These are phyloP conservation scores for Annulohypoxylon nitens DNA, from an alignment of 495 filamentous ascomycete species.

Conservation along the genomic window DNA sequence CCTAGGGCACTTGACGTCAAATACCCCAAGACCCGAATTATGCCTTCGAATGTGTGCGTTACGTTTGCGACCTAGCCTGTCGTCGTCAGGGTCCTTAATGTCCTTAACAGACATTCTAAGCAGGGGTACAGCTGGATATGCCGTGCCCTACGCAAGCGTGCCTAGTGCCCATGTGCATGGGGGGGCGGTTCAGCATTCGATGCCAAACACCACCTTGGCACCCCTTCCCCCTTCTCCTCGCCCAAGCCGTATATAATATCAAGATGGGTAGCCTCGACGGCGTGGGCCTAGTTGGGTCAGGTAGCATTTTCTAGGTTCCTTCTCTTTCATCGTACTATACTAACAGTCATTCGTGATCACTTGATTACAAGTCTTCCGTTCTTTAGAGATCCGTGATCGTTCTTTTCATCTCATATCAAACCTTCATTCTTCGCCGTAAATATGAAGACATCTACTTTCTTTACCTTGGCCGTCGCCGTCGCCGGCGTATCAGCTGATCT, in stretches of 20 bases:
- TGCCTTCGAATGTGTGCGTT: constrained; percentile 7
- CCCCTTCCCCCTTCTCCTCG: constrained; percentile 9
- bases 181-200: constrained; percentile 35
- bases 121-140: constrained; percentile 24
- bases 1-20: constrained; percentile 11
- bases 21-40: background rate
- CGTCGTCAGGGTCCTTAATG: constrained; percentile 13
- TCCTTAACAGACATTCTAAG: background rate
- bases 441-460: constrained; percentile 59
- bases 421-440: constrained; percentile 34
- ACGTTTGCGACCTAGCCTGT: constrained; percentile 15
- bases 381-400: constrained; percentile 40
- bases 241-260: constrained; percentile 33
- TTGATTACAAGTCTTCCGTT: constrained; percentile 15
- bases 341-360: constrained; percentile 14
- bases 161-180: background rate
- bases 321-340: constrained; percentile 18
- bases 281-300: constrained; percentile 1
- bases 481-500: constrained; percentile 24
- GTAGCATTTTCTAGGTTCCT: constrained; percentile 16
- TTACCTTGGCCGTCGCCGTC: constrained; percentile 49
- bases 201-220: constrained; percentile 35
- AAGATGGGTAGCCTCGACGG: constrained; percentile 14
- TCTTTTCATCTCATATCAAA: constrained; percentile 15
- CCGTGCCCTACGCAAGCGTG: constrained; percentile 9